Conservation (phyloP, 1,284 basidiomycete genomes). For the Malassezia arunalokei region DNA sequence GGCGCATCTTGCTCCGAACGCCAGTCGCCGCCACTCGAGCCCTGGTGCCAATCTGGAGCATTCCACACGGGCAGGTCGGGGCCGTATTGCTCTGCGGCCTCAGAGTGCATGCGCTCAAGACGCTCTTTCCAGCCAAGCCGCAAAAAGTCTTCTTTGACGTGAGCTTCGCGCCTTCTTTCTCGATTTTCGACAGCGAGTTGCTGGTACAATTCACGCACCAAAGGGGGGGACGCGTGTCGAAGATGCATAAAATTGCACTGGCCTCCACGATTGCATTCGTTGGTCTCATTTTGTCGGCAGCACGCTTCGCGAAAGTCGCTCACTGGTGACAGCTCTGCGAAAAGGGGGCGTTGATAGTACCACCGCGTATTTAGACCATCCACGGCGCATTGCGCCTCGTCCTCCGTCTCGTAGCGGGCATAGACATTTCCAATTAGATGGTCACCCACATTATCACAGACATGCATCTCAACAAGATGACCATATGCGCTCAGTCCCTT, state of each 20-base stretch:
- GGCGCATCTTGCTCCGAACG: background rate
- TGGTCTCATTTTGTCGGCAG: constrained; percentile 65
- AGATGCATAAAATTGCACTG: constrained; percentile 99
- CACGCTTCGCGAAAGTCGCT: constrained; percentile 98
- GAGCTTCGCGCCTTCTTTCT: constrained; percentile 19
- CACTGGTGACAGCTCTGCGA: constrained; percentile 94
- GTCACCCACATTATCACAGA: constrained; percentile 98
- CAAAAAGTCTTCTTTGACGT: constrained; percentile 4
- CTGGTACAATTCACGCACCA: constrained; percentile 33
- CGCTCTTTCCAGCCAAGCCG: constrained; percentile 22
- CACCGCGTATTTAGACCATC: constrained; percentile 87
- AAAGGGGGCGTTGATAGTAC: constrained; percentile 94
- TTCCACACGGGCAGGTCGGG: background rate
- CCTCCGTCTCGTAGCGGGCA: constrained; percentile 94
- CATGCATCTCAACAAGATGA: constrained; percentile 80
- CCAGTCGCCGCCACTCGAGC: constrained; percentile 15
- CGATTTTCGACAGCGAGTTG: constrained; percentile 34
- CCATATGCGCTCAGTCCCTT: constrained; percentile 83
- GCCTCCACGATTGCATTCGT: constrained; percentile 54
- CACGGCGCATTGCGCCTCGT: constrained; percentile 85
- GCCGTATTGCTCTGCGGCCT: background rate
- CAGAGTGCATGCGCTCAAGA: constrained; percentile 3
- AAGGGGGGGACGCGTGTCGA: constrained; percentile 21
- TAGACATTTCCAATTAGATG: constrained; percentile 98
- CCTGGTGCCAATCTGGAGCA: constrained; percentile 10